Percentiles rank a stretch among this genome's conserved stretches.
These are phyloP conservation scores for Dictyostelium capitatum DNA, from an alignment of 78 protist genomes.

Conservation along the genomic window DNA sequence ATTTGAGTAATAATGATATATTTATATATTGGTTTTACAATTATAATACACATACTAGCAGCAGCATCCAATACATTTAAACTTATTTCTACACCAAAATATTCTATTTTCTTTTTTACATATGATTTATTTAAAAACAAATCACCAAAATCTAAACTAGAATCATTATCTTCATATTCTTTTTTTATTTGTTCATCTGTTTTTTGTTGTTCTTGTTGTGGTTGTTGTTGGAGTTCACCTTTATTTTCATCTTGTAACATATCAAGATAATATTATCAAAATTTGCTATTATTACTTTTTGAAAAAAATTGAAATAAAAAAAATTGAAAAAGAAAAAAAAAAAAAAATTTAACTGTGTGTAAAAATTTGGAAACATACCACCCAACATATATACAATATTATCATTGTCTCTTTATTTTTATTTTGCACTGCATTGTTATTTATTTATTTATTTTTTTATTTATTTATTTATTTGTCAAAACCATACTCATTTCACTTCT, in stretches of 20 bases:
- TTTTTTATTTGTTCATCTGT: not conserved
- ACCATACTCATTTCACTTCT: no score
- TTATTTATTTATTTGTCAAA: no score
- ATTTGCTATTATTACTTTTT: no score
- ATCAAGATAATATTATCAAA: not conserved
- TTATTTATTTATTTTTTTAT: no score
- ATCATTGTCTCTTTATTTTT: no score
- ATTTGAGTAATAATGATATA: not conserved
- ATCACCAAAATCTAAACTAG: constrained; percentile 25
- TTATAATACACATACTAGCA: not conserved
- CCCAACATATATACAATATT: no score
- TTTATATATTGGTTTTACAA: not conserved
- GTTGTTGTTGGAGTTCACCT: not conserved
- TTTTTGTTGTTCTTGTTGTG: not conserved
- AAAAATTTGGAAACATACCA: no score
- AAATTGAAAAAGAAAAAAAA: no score
- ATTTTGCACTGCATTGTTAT: no score
- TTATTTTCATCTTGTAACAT: constrained; percentile 6
- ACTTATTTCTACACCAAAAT: constrained; percentile 12
- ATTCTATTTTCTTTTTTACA: constrained; percentile 22
- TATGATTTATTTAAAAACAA: constrained; percentile 53
- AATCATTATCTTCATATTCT: constrained; percentile 7
- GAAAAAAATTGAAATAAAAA: no score
- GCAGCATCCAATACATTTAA: constrained; percentile 54
- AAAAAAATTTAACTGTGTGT: no score